A percentile compares a stretch with the other conserved stretches of the same genome.
phyloP scores from a whole-genome alignment of 2,329 filamentous ascomycete species.

The Alternaria atra region DNA sequence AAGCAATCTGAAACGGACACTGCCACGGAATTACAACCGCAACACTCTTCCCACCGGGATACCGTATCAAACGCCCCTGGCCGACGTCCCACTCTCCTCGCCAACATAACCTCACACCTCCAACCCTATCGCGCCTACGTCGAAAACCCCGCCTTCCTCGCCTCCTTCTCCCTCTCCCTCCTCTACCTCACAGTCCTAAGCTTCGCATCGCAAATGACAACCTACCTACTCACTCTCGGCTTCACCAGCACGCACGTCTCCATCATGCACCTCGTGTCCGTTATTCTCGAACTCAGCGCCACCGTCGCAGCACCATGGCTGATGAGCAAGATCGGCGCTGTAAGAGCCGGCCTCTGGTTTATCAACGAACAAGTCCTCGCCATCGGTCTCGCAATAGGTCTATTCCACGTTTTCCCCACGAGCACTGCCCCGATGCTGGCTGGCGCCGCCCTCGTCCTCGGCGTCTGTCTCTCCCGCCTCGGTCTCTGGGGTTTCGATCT shows the following conservation, averaged over 20 bases:
- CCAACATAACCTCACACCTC: conserved; percentile 16
- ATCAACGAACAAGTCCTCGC: conserved; percentile 72
- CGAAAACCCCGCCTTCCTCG: conserved; percentile 64
- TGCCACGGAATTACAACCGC: conserved; percentile 4
- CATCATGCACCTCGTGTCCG: conserved; percentile 62
- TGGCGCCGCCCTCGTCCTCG: conserved; percentile 46
- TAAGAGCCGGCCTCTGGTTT: conserved; percentile 76
- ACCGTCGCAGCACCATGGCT: conserved; percentile 68
- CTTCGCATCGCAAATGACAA: conserved; percentile 68
- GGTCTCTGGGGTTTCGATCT: conserved; percentile 61
- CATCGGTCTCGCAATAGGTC: conserved; percentile 53
- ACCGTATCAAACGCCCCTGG: conserved; percentile 12
- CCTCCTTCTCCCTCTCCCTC: conserved; percentile 67
- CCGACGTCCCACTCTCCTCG: conserved; percentile 3
- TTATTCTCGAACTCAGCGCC: conserved; percentile 66
- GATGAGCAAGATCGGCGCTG: conserved; percentile 59
- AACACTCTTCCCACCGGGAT: conserved; percentile 11
- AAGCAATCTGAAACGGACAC: conserved; percentile 18
- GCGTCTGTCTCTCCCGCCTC: conserved; percentile 53
- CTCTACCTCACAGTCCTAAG: conserved; percentile 65
- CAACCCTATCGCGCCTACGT: conserved; percentile 56
- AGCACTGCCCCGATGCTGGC: conserved; percentile 28
- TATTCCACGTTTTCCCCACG: conserved; percentile 38
- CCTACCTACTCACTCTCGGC: conserved; percentile 66
- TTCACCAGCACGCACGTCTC: conserved; percentile 64